These are phyloP conservation scores for Sclerotinia spermophila DNA, from an alignment of 2,329 filamentous ascomycete species.

Conservation along the genomic window DNA sequence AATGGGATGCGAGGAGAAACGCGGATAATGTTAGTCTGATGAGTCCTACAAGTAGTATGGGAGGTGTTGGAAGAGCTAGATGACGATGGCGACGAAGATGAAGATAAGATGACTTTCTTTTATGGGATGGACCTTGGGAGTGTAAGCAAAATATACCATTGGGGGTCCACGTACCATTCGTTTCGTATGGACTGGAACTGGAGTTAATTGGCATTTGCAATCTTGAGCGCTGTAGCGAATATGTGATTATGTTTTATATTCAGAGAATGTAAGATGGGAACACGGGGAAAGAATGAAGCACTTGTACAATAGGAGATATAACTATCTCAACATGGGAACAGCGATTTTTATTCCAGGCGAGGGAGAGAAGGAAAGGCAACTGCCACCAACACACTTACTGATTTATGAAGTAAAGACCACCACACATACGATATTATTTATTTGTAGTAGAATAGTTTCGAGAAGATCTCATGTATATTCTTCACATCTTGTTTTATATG, in stretches of 20 bases:
- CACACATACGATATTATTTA: constrained; percentile 5
- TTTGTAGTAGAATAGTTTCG: constrained; percentile 11
- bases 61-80: constrained; percentile 32
- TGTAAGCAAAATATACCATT: constrained; percentile 18
- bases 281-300: background rate
- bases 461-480: background rate
- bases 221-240: constrained; percentile 2
- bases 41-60: constrained; percentile 24
- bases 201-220: constrained; percentile 2
- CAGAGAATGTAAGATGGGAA: background rate
- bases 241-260: background rate
- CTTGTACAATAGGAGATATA: constrained; percentile 8
- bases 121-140: constrained; percentile 3
- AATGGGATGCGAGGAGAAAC: constrained; percentile 19
- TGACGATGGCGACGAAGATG: constrained; percentile 15
- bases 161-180: constrained; percentile 8
- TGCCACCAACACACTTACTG: background rate
- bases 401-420: background rate
- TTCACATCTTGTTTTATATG: background rate
- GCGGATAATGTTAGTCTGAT: constrained; percentile 26
- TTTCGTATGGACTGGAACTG: constrained; percentile 15
- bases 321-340: background rate
- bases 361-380: background rate
- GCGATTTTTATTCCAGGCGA: background rate
- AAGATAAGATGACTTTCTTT: constrained; percentile 17